Evolutionary conservation across 495 filamentous ascomycete species (phyloP), one percentile per base, ranked within the genome.

Genomic region (Elaphomyces granulatus): DNA sequence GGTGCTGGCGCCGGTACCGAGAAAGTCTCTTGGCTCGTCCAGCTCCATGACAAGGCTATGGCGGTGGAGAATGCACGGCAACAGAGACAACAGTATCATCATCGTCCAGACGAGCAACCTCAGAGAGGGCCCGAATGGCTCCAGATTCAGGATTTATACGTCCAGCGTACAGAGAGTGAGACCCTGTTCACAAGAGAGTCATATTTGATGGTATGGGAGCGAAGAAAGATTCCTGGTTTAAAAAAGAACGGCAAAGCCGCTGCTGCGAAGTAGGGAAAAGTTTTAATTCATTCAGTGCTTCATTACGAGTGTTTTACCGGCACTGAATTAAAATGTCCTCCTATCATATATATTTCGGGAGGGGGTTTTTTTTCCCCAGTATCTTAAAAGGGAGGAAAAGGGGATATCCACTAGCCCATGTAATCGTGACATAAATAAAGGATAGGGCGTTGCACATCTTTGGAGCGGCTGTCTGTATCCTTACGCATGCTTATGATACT

Each of bases 151-250:
- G 92, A 99, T 59, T 48, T 99, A 53, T 94, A 80, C 58, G 87
- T 96, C 3, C 83, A 95, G 52, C 71, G 75, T 58, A 82, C 82
- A 12, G 77, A 83, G 51, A 80, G 69, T 44, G 88, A 96, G 66
- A 71, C 88, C 47, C 53, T 99, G 49, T 93, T 90, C 53, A 81
- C 88, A 1, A 81, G 85, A 20, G 90, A 98, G 69, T 84, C 77
- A 32, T 95, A 94, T 64, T 54, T 95, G 48, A 92, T 95, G 76
- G 76, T 98, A 39, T 98, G 90, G 90, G 90, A 98, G 69, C 71
- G 81, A 56, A 72, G 90, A 61, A 80, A 73, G 55, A 46, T 49
- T 12, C 52, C 58, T n/a, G 57, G 60, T 0, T 50, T 45, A 43
- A 58, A 64, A 19, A 55, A 61, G 46, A 71, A 68, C 47, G 63